Base-by-base conservation (phyloP, 208 protist species). In the Leptomonas pyrrhocoris region DNA sequence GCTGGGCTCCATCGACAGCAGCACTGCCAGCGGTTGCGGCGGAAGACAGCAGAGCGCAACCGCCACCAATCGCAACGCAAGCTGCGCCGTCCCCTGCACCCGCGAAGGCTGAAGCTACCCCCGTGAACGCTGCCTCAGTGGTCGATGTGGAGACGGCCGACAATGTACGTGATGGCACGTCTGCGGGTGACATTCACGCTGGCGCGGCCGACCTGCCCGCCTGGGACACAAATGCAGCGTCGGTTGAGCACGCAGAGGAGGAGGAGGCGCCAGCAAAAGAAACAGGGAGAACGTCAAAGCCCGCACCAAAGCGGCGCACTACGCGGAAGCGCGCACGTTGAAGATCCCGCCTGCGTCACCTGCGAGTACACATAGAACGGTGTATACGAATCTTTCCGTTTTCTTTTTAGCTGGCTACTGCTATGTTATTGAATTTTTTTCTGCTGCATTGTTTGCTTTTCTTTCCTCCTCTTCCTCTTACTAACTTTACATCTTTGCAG, bases 241-340 rank as follows among this genome's bases (percentile, higher is more conserved):
- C 49, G 1, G 49, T 36, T 2, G 42, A 61, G 7, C 31, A 40
- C 5, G 74, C 57, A 18, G 48, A 4, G 25, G 61, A 56, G n/a
- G 48, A 4, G 25, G 61, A 56, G 0, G 8, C 34, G 9, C 34
- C 9, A 13, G 28, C 1, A 51, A 13, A 55, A n/a, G 56, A 8
- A 1, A 59, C 50, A 40, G 40, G 7, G 2, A 34, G 34, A 51
- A 27, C 38, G 13, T 43, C 0, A 27, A 58, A 43, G 19, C 54
- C 58, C 5, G 12, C 43, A 21, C 36, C 51, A 15, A 59, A 57
- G 51, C 57, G 57, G 45, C 48, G 54, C 40, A 18, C 34, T 7
- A 30, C 57, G 19, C 49, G 53, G 15, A 68, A 61, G 34, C 68
- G 68, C 16, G 28, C 68, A 23, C 68, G 68, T n/a, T 64, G 45